A percentile compares a stretch with the other conserved stretches of the same genome.
phyloP scores from a whole-genome alignment of 148 eudicot genomes.

The Rhododendron kiyosumense region DNA sequence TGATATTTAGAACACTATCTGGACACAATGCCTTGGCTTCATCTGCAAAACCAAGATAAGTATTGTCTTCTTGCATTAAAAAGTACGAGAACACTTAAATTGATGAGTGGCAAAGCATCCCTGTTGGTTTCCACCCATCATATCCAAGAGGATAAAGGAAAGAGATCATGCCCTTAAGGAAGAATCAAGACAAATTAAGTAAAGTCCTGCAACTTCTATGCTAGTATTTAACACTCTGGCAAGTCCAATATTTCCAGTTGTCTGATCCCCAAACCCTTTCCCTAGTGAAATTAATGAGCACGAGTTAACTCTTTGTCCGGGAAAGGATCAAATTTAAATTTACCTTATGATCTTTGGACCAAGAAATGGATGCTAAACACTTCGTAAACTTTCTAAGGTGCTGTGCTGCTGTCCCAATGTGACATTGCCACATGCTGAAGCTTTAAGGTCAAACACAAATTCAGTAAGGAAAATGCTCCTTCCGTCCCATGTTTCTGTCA shows the following conservation, averaged over 20 bases:
- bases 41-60: conserved; percentile 37
- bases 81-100: neutral
- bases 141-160: neutral
- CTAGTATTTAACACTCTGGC: neutral
- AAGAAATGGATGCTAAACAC: neutral
- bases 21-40: conserved; percentile 35
- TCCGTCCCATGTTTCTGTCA: neutral
- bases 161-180: conserved; percentile 1
- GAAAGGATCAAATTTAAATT: neutral
- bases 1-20: conserved; percentile 70
- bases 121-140: neutral
- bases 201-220: neutral
- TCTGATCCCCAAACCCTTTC: neutral
- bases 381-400: neutral
- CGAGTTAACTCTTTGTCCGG: neutral
- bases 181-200: neutral
- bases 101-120: neutral
- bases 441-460: neutral
- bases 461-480: neutral
- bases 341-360: neutral
- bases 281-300: neutral
- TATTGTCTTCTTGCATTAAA: neutral
- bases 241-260: neutral
- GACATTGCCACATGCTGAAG: neutral
- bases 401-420: neutral